Evolutionary conservation across 179 eudicot genomes (phyloP), one percentile per base, ranked within the genome.

Genomic region (Drosera spatulata): DNA sequence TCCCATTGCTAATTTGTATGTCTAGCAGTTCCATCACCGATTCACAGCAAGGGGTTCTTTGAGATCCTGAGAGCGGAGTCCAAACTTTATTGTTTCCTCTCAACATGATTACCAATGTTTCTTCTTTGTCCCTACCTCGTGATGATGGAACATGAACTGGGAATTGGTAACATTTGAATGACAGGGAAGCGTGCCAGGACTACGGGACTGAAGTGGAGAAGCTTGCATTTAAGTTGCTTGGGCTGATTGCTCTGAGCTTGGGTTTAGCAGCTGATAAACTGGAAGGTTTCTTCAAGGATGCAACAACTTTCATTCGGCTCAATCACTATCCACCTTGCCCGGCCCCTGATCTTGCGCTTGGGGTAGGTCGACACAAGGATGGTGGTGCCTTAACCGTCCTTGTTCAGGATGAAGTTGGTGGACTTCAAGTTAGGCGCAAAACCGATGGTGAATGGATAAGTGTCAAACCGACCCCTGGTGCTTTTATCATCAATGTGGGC

Each of bases 281-380:
- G 45, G 45, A 43, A 43, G 8, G 45, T 7, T 71, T 66, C 64
- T 80, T 68, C 62, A 55, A 66, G 50, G 79, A 77, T 9, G 76
- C 74, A 8, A 62, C 77, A 10, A 77, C 73, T 59, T 59, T 67
- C 8, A 39, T 68, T 42, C 63, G 81, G 41, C 70, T 80, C 14
- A 73, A 76, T 45, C 64, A 80, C 66, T 80, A 80, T 51, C 84
- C 84, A 3, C 50, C 55, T 3, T 80, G 81, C 63, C 84, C 77
- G 4, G 53, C 59, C 41, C 81, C 84, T 14, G 59, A 77, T 53
- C 73, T 68, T 5, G 84, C 70, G 53, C 77, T 80, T 8, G 84
- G 84, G 0, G 79, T 80, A 4, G 64, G 67, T 51, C 69, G 60
- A 11, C 85, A 80, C 59, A 80, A 80, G 72, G 80, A 80, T 58